These are phyloP conservation scores for Botrytis hyacinthi DNA, from an alignment of 2,329 filamentous ascomycete species.

Conservation along the genomic window DNA sequence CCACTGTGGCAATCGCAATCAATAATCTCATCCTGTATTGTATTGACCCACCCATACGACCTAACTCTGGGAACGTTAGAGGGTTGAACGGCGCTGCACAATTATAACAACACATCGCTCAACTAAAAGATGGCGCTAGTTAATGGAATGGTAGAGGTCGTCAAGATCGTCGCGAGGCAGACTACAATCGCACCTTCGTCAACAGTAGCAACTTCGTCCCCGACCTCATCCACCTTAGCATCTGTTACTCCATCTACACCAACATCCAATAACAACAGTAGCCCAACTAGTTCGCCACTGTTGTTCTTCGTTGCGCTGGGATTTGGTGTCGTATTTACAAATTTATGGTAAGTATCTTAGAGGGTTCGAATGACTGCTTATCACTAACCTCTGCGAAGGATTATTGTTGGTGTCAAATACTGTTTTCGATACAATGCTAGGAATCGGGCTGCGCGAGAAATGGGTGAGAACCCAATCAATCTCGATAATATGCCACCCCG, in stretches of 20 bases:
- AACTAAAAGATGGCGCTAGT: constrained; percentile 31
- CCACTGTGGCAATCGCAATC: constrained; percentile 7
- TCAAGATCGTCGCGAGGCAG: constrained; percentile 32
- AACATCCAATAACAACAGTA: constrained; percentile 29
- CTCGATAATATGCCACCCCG: constrained; percentile 76
- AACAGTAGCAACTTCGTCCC: constrained; percentile 19
- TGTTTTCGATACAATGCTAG: constrained; percentile 98
- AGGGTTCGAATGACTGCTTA: not conserved
- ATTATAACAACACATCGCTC: not conserved
- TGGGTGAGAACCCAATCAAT: constrained; percentile 85
- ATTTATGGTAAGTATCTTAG: constrained; percentile 74
- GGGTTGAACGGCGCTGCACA: not conserved
- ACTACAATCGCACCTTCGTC: constrained; percentile 10
- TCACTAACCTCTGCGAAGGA: constrained; percentile 59
- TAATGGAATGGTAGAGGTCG: constrained; percentile 33
- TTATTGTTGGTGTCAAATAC: constrained; percentile 99
- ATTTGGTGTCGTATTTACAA: constrained; percentile 97
- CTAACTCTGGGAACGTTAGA: not conserved
- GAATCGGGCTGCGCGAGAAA: constrained; percentile 72
- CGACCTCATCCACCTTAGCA: constrained; percentile 15
- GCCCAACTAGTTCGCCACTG: constrained; percentile 67
- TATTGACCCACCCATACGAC: not conserved
- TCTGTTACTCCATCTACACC: constrained; percentile 19
- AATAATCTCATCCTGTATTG: not conserved
- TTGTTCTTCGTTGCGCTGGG: constrained; percentile 94